Conservation (phyloP, 2,329 filamentous ascomycete species). For the Alternaria sp. region DNA sequence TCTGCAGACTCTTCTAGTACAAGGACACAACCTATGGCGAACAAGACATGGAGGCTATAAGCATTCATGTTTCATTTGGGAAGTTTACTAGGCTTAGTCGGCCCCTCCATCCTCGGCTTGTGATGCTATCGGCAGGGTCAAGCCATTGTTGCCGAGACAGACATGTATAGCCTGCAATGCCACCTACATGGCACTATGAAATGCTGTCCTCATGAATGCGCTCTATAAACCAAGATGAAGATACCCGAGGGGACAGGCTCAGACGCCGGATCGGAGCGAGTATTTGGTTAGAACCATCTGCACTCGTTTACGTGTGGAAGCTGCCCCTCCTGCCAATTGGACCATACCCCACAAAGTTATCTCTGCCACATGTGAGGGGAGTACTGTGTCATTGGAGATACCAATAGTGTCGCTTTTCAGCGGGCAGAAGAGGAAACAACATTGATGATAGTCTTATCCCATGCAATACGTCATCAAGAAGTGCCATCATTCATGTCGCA, state of each 20-base stretch:
- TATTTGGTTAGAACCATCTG: background rate
- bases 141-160: conserved; percentile 3
- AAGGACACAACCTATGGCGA: conserved; percentile 3
- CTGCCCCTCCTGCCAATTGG: background rate
- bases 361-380: background rate
- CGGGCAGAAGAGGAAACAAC: background rate
- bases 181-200: background rate
- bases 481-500: background rate
- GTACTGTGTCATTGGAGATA: background rate
- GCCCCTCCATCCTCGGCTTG: conserved; percentile 10
- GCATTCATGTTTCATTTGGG: conserved; percentile 3
- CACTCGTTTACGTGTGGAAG: background rate
- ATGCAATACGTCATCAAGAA: background rate
- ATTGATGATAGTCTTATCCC: background rate
- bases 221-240: background rate
- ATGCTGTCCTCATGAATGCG: background rate
- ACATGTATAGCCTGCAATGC: background rate
- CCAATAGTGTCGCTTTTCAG: background rate
- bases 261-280: background rate
- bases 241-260: background rate
- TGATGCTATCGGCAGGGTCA: conserved; percentile 14
- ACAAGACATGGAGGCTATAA: conserved; percentile 6
- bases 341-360: background rate
- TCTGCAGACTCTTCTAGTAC: background rate
- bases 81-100: conserved; percentile 1